These are phyloP conservation scores for Tetrapisispora iriomotensis DNA, from an alignment of 805 yeast genomes.

Conservation along the genomic window DNA sequence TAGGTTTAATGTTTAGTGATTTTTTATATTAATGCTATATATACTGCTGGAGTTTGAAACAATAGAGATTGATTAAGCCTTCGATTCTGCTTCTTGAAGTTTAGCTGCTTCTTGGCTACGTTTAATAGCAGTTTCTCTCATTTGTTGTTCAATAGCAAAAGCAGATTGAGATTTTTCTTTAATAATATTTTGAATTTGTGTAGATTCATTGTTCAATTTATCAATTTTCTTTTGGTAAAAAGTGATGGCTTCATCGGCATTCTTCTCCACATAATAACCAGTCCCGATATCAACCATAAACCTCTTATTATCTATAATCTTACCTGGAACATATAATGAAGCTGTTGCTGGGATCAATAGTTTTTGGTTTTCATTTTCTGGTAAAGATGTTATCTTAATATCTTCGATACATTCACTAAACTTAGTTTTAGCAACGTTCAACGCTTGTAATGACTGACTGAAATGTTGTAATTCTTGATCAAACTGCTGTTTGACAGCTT, in stretches of 20 bases:
- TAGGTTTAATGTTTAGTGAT: no score
- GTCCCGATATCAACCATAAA: conserved; percentile 94
- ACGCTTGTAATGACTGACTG: conserved; percentile 71
- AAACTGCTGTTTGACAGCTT: conserved; percentile 71
- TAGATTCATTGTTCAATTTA: conserved; percentile 63
- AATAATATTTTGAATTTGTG: conserved; percentile 64
- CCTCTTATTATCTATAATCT: conserved; percentile 48
- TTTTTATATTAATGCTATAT: no score
- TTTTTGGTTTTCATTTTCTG: conserved; percentile 37
- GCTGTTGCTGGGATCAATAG: conserved; percentile 81
- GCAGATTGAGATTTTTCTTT: conserved; percentile 54
- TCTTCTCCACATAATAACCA: conserved; percentile 85
- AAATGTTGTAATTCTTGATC: conserved; percentile 83
- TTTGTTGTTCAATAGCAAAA: conserved; percentile 24
- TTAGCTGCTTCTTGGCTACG: conserved; percentile 15
- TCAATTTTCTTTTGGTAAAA: conserved; percentile 67
- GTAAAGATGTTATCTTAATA: conserved; percentile 43
- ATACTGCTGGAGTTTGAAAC: no score
- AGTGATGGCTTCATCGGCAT: conserved; percentile 49
- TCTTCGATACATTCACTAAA: conserved; percentile 72
- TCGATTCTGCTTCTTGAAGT: conserved; percentile 4
- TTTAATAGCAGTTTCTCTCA: conserved; percentile 21
- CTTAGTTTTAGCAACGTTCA: conserved; percentile 71
- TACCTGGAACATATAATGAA: conserved; percentile 85
- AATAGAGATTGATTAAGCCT: background rate